Evolutionary conservation across 2,329 filamentous ascomycete species (phyloP), one percentile per base, ranked within the genome.

Genomic region (Pseudocercospora crystallina): DNA sequence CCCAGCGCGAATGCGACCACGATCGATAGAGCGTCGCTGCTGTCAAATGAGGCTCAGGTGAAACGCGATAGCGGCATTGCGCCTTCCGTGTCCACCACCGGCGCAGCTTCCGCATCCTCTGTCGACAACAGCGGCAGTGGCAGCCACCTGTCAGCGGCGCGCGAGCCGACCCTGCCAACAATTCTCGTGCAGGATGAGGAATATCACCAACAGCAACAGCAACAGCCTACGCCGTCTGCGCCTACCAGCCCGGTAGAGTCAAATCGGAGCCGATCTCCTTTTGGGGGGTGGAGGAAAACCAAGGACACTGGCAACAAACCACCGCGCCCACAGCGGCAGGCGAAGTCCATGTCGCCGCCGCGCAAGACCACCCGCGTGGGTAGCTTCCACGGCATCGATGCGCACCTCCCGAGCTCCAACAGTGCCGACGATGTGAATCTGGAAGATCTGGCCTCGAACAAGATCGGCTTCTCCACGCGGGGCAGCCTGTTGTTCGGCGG

Each of bases 401-500:
- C 81, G 54, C 71, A 79, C 53, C 82, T 84, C 50, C 80, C 82
- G 2, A 73, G 73, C 34, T 77, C 74, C 2, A 73, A 73, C 32
- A 73, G 70, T 47, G 73, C 82, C 40, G 79, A 79, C 50, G 60
- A 59, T 15, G 52, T 66, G 35, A 79, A 78, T 34, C 65, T 84
- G 26, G 74, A 75, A n/a, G 79, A 78, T 32, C 59, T 81, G 47
- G 67, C 69, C n/a, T 69, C 74, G 33, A 73, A 74, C 45, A 73
- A 77, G 35, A 68, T 85, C 54, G 75, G 77, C 39, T 85, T 85
- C 59, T 83, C 80, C 10, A 80, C 79, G 49, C 71, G 81, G 48
- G 82, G 82, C 44, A 84, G 81, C 67, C 73, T 84, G 66, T 66
- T 84, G 55, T 66, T 81, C 56, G 78, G 75, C 30, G 78, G 77